phyloP scores from a whole-genome alignment of 371 early-diverging fungal genomes.

The Haplosporangium sp. region DNA sequence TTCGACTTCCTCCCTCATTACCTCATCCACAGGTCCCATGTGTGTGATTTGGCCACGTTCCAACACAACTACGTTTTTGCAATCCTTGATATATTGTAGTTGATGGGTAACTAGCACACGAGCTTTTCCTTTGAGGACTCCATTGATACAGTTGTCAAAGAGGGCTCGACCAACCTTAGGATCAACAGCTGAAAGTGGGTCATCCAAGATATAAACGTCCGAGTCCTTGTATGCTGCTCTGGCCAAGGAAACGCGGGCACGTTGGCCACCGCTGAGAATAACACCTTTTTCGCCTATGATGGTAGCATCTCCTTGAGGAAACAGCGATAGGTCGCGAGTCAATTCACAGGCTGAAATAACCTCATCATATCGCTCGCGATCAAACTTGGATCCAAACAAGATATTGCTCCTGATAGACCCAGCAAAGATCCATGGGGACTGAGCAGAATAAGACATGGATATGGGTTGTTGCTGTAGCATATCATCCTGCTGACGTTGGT shows the following conservation, averaged over 20 bases:
- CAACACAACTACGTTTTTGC: slow-evolving; percentile 22
- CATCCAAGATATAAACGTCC: slow-evolving; percentile 74
- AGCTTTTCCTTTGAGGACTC: slow-evolving; percentile 40
- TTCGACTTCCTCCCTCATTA: slow-evolving; percentile 37
- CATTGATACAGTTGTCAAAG: slow-evolving; percentile 57
- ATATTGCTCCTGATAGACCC: slow-evolving; percentile 83
- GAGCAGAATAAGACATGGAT: slow-evolving; percentile 66
- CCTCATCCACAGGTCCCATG: slow-evolving; percentile 23
- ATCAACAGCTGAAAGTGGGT: slow-evolving; percentile 86
- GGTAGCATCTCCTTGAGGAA: slow-evolving; percentile 78
- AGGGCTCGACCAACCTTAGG: slow-evolving; percentile 64
- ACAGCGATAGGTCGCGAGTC: slow-evolving; percentile 57
- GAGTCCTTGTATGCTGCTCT: slow-evolving; percentile 58
- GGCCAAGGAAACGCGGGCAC: slow-evolving; percentile 68
- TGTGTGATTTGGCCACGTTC: slow-evolving; percentile 51
- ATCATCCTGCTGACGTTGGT: slow-evolving; percentile 63
- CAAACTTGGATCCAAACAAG: slow-evolving; percentile 76
- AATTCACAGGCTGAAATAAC: slow-evolving; percentile 74
- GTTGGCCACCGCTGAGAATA: slow-evolving; percentile 90
- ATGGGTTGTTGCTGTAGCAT: slow-evolving; percentile 1
- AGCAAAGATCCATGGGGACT: slow-evolving; percentile 82
- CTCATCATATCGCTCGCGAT: slow-evolving; percentile 67
- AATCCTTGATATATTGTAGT: slow-evolving; percentile 65
- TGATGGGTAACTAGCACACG: slow-evolving; percentile 58
- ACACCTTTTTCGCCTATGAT: slow-evolving; percentile 92